A percentile compares a stretch with the other conserved stretches of the same genome.
Evolutionary conservation across 2,329 filamentous ascomycete genomes (phyloP).

Genomic region (Colletotrichum sansevieriae): DNA sequence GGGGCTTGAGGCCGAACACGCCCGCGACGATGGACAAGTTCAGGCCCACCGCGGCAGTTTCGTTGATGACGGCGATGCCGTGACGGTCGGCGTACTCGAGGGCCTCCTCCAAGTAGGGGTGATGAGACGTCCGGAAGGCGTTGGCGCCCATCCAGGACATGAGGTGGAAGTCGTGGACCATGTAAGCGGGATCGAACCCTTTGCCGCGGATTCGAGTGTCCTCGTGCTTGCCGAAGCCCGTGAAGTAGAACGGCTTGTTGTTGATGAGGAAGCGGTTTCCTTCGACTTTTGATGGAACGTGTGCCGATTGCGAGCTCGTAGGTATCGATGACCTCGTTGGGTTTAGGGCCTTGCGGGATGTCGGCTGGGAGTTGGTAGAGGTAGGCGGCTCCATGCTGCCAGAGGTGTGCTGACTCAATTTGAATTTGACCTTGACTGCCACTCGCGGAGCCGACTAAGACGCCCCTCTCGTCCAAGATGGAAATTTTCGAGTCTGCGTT

Average conservation of each 20-base stretch:
- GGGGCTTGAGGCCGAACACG: slow-evolving; percentile 22
- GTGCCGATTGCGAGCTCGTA: slow-evolving; percentile 45
- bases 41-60: slow-evolving; percentile 47
- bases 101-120: slow-evolving; percentile 48
- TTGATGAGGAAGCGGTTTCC: slow-evolving; percentile 47
- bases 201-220: slow-evolving; percentile 47
- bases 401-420: slow-evolving; percentile 43
- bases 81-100: slow-evolving; percentile 48
- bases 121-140: slow-evolving; percentile 50
- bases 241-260: slow-evolving; percentile 48
- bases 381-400: slow-evolving; percentile 48
- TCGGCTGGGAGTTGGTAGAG: slow-evolving; percentile 45
- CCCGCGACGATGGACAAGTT: slow-evolving; percentile 43
- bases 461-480: slow-evolving; percentile 35
- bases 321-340: slow-evolving; percentile 29
- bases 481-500: not conserved
- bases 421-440: slow-evolving; percentile 37
- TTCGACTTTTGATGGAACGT: slow-evolving; percentile 43
- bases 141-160: slow-evolving; percentile 49
- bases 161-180: slow-evolving; percentile 50
- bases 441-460: slow-evolving; percentile 23
- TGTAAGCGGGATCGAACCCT: slow-evolving; percentile 48
- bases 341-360: slow-evolving; percentile 34
- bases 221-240: slow-evolving; percentile 49
- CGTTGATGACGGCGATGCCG: slow-evolving; percentile 48